Percentiles rank a stretch among this genome's conserved stretches.
These are phyloP conservation scores for Talaromyces stipitatus DNA, from an alignment of 495 filamentous ascomycete species.

Conservation along the genomic window DNA sequence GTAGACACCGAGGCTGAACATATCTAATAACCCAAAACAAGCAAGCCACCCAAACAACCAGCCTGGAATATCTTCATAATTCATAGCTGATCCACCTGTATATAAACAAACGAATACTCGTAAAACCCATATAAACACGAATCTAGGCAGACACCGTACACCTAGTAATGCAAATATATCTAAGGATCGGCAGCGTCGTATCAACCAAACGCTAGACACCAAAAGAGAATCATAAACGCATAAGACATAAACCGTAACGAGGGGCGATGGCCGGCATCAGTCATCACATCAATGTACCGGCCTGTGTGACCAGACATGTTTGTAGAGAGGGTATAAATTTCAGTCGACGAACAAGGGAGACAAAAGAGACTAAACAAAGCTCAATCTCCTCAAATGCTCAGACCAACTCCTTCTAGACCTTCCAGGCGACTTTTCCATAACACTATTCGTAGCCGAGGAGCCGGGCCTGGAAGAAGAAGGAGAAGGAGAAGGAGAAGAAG, in stretches of 20 bases:
- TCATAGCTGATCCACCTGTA: background rate
- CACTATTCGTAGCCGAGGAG: conserved; percentile 20
- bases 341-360: background rate
- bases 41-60: background rate
- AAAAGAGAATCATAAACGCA: background rate
- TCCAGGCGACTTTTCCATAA: conserved; percentile 12
- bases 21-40: background rate
- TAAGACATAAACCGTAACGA: background rate
- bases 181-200: background rate
- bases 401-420: conserved; percentile 10
- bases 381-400: background rate
- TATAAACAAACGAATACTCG: background rate
- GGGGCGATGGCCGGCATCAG: background rate
- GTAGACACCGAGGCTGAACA: background rate
- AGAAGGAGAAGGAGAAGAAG: no score
- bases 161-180: background rate
- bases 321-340: background rate
- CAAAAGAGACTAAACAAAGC: conserved; percentile 12
- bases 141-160: background rate
- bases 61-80: background rate
- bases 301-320: background rate
- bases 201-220: background rate
- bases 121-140: background rate
- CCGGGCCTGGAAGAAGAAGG: no score
- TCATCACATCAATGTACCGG: background rate